phyloP scores from a whole-genome alignment of 306 rosid genomes.

The Purshia tridentata region DNA sequence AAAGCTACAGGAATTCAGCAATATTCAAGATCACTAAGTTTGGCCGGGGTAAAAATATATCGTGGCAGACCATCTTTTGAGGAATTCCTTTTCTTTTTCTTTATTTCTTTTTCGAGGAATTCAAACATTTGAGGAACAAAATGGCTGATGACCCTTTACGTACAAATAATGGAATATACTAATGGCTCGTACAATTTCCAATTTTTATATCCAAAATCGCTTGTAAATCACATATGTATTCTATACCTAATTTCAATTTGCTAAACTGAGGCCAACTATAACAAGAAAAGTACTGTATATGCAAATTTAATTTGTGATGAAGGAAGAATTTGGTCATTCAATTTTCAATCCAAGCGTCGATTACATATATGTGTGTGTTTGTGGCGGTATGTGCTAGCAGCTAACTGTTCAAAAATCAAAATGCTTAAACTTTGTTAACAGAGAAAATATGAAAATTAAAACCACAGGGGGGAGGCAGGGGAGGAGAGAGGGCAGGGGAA shows the following conservation, averaged over 20 bases:
- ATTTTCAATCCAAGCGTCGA: too few relatives aligned
- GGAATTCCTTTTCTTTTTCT: background rate
- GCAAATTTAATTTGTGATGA: too few relatives aligned
- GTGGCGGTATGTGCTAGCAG: too few relatives aligned
- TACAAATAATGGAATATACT: too few relatives aligned
- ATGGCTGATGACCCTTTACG: background rate
- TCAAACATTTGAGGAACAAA: conserved; percentile 13
- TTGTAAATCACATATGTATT: background rate
- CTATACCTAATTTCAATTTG: background rate
- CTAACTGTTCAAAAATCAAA: too few relatives aligned
- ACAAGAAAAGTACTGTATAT: too few relatives aligned
- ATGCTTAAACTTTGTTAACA: too few relatives aligned
- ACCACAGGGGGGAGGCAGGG: background rate
- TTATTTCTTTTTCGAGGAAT: background rate
- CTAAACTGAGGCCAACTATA: background rate
- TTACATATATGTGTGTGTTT: too few relatives aligned
- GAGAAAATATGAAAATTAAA: too few relatives aligned
- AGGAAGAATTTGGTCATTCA: too few relatives aligned
- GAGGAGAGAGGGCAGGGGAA: background rate
- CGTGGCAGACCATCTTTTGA: conserved; percentile 6
- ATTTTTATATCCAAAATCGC: background rate
- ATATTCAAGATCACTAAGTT: background rate
- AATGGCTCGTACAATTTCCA: background rate
- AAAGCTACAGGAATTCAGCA: background rate
- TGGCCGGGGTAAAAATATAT: background rate